Percentiles rank a stretch among this genome's conserved stretches.
phyloP scores from a whole-genome alignment of 257 asterid species.

The Solanum ossicruentum region DNA sequence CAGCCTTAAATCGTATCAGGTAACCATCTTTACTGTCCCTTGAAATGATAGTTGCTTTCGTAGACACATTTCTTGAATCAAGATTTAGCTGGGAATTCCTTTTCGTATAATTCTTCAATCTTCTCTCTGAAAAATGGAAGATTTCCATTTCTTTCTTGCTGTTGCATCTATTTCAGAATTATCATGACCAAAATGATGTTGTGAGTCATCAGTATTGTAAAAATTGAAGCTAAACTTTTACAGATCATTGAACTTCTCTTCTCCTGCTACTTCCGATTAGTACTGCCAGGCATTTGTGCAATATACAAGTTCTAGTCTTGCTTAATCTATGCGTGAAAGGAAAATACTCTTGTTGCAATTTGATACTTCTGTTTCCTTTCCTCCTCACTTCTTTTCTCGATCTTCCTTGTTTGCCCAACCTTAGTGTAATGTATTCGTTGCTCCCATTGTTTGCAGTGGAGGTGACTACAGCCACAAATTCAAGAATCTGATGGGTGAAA shows the following conservation, averaged over 20 bases:
- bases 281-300: not conserved
- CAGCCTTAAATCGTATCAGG: conserved; percentile 92
- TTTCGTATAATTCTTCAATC: not conserved
- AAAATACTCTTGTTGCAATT: not conserved
- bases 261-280: not conserved
- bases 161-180: not conserved
- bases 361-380: not conserved
- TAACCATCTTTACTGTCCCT: conserved; percentile 4
- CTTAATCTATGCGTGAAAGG: not conserved
- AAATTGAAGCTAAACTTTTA: not conserved
- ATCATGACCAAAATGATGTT: not conserved
- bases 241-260: not conserved
- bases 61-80: not conserved
- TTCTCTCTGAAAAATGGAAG: not conserved
- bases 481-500: conserved; percentile 82
- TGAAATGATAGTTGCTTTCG: not conserved
- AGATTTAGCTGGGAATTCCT: not conserved
- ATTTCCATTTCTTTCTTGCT: not conserved
- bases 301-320: not conserved
- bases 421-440: not conserved
- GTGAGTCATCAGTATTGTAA: not conserved
- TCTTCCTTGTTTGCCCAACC: not conserved
- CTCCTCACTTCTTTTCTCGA: not conserved
- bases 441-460: conserved; percentile 47
- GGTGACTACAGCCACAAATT: conserved; percentile 94